Percentiles rank a stretch among this genome's conserved stretches.
These are phyloP conservation scores for Xerocomus potaroensis DNA, from an alignment of 768 basidiomycete species.

Conservation along the genomic window DNA sequence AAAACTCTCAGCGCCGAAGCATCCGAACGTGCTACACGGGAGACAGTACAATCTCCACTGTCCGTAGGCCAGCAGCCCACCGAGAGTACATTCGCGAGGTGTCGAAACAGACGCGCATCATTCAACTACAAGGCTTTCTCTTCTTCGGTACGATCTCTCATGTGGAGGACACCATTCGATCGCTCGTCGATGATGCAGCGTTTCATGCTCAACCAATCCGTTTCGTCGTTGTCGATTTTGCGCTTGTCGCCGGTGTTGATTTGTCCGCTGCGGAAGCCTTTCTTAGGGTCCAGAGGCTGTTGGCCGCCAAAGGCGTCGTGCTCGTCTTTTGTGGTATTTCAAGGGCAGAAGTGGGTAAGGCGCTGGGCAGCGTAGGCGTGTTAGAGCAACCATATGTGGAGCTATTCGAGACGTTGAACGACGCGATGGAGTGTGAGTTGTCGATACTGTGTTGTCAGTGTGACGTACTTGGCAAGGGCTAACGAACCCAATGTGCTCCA, in stretches of 20 bases:
- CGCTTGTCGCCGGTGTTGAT: constrained; percentile 86
- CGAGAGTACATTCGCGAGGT: constrained; percentile 89
- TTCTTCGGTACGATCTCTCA: constrained; percentile 92
- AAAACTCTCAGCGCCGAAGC: constrained; percentile 81
- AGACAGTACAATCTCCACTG: constrained; percentile 82
- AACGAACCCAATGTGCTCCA: constrained; percentile 16
- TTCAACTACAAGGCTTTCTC: constrained; percentile 88
- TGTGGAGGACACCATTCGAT: constrained; percentile 84
- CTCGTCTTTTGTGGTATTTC: constrained; percentile 86
- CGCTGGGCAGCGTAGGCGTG: constrained; percentile 74
- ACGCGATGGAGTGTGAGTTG: constrained; percentile 86
- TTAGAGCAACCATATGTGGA: constrained; percentile 77
- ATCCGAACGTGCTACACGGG: constrained; percentile 84
- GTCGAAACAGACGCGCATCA: constrained; percentile 83
- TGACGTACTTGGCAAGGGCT: not conserved
- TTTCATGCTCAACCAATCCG: constrained; percentile 78
- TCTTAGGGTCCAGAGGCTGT: constrained; percentile 80
- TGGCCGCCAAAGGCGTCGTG: constrained; percentile 70
- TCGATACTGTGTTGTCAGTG: constrained; percentile 2
- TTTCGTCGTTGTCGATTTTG: constrained; percentile 86
- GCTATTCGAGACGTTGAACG: constrained; percentile 75
- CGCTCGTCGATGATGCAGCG: constrained; percentile 61
- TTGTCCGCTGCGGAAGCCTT: constrained; percentile 95
- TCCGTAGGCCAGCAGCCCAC: constrained; percentile 84
- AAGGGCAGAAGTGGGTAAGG: constrained; percentile 61